Percentiles rank a stretch among this genome's conserved stretches.
phyloP scores from a whole-genome alignment of 805 yeast species.

The Metschnikowia picachoensis region DNA sequence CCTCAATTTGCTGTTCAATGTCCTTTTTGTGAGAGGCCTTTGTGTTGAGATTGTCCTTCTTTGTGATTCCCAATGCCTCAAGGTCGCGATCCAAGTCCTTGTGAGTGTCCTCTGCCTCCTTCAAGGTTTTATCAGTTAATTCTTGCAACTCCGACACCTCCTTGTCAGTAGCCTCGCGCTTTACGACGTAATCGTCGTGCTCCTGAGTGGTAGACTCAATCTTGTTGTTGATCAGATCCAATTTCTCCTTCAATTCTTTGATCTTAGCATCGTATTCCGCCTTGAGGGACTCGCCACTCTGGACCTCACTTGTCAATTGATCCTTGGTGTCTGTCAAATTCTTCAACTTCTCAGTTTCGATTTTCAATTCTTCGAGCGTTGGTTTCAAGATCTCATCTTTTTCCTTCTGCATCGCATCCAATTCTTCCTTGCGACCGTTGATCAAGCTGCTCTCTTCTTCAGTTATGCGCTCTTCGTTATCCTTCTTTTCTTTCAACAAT shows the following conservation, averaged over 20 bases:
- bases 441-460: slow-evolving; percentile 42
- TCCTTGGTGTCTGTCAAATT: slow-evolving; percentile 49
- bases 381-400: slow-evolving; percentile 55
- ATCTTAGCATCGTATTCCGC: slow-evolving; percentile 42
- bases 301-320: slow-evolving; percentile 42
- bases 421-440: slow-evolving; percentile 43
- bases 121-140: slow-evolving; percentile 23
- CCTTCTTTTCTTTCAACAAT: slow-evolving; percentile 44
- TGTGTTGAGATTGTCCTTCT: slow-evolving; percentile 30
- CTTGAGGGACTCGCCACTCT: slow-evolving; percentile 42
- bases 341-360: slow-evolving; percentile 45
- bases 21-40: slow-evolving; percentile 35
- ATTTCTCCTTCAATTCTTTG: slow-evolving; percentile 41
- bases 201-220: slow-evolving; percentile 32
- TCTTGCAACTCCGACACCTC: slow-evolving; percentile 36
- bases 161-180: slow-evolving; percentile 38
- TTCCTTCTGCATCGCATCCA: slow-evolving; percentile 47
- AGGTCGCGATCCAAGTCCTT: slow-evolving; percentile 41
- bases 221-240: slow-evolving; percentile 39
- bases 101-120: slow-evolving; percentile 25
- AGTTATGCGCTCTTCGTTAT: slow-evolving; percentile 42
- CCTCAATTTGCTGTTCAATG: slow-evolving; percentile 28
- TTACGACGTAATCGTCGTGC: slow-evolving; percentile 29
- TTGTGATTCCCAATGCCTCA: slow-evolving; percentile 39
- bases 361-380: slow-evolving; percentile 46